Percentiles rank a stretch among this genome's conserved stretches.
These are phyloP conservation scores for Arthrinium puccinioides DNA, from an alignment of 2,329 filamentous ascomycete genomes.

Conservation along the genomic window DNA sequence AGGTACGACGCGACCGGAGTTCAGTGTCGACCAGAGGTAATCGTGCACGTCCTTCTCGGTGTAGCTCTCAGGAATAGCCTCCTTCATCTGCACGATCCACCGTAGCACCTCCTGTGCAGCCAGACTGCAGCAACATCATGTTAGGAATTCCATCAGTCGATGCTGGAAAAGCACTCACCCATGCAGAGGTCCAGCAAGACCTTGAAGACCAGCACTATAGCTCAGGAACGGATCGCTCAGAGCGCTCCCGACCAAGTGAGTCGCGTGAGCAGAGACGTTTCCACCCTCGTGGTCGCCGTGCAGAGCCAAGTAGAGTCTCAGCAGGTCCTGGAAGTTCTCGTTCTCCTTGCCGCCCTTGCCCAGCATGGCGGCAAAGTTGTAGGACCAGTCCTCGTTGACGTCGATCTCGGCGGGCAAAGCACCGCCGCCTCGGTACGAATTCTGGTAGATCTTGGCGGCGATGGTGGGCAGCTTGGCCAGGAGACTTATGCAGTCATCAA, in stretches of 20 bases:
- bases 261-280: conserved; percentile 93
- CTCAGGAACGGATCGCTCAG: conserved; percentile 92
- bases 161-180: conserved; percentile 38
- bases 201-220: conserved; percentile 92
- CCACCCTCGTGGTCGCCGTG: conserved; percentile 98
- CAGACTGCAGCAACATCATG: conserved; percentile 45
- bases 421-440: conserved; percentile 69
- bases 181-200: conserved; percentile 88
- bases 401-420: conserved; percentile 72
- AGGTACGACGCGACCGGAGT: conserved; percentile 88
- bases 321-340: conserved; percentile 89
- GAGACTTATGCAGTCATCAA: conserved; percentile 89
- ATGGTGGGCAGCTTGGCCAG: conserved; percentile 95
- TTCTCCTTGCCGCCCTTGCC: conserved; percentile 84
- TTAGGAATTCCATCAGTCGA: conserved; percentile 1
- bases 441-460: conserved; percentile 96
- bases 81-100: conserved; percentile 96
- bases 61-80: conserved; percentile 71
- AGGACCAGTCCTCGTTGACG: conserved; percentile 86
- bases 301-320: conserved; percentile 88
- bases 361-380: conserved; percentile 96
- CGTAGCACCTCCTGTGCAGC: conserved; percentile 95
- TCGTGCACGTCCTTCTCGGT: conserved; percentile 74
- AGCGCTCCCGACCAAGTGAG: conserved; percentile 89
- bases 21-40: conserved; percentile 89